Evolutionary conservation across 2,329 filamentous ascomycete genomes (phyloP), one percentile per base, ranked within the genome.

Genomic region (Hypoxylon sp.): DNA sequence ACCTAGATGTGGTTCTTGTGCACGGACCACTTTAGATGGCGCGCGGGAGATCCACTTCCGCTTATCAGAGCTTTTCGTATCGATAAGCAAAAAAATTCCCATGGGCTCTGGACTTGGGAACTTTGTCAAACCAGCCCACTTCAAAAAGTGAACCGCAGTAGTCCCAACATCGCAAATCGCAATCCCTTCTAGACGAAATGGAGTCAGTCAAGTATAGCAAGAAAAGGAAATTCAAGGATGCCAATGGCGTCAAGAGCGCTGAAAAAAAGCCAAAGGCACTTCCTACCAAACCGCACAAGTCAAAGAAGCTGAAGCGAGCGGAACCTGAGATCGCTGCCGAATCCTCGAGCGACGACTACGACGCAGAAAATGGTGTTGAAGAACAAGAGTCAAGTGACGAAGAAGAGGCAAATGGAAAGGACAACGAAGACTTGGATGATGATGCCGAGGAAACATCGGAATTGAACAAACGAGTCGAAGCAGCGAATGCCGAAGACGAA

Each of bases 281-380:
- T 15, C 62, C 76, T 47, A 62, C 73, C 29, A 68, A 75, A 37
- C 62, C 77, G 24, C 79, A 80, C 44, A 83, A 82, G 29, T 70
- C 73, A 64, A 85, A 84, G 77, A 85, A 84, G 75, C 44, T 76
- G 71, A 83, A 81, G 80, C 74, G 77, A 73, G 68, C 74, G 19
- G 73, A 76, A 48, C 72, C 78, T 42, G 75, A 72, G n/a, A 46
- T 71, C 53, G 48, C 68, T 31, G 60, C 67, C 39, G 69, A 72
- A 39, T 21, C 62, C 37, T 71, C 68, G 32, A 70, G 60, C 54
- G 65, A 73, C 50, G 68, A 75, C 17, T 66, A 57, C 21, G 63
- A 63, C 11, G 58, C 31, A 15, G 56, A 60, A 54, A 74, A 75
- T 29, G 72, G 68, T 1, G 69, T 69, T 1, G 70, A 73, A 17